These are phyloP conservation scores for Solanum lycopersicoides DNA, from an alignment of 257 asterid species.

Conservation along the genomic window DNA sequence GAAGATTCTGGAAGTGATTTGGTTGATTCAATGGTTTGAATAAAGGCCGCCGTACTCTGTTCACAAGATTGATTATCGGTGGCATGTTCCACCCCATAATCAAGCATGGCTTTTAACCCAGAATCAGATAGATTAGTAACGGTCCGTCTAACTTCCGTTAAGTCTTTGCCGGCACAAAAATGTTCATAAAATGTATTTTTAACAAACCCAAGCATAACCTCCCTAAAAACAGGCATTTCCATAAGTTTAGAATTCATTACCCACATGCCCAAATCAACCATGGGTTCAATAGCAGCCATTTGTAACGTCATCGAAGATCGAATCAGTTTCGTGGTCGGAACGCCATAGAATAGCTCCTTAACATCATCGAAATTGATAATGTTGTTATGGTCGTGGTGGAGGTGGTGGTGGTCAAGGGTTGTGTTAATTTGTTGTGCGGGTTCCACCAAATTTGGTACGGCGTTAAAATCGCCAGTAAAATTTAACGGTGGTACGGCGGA, in stretches of 20 bases:
- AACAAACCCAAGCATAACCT: constrained; percentile 17
- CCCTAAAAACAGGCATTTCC: constrained; percentile 23
- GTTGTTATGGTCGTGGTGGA: not conserved
- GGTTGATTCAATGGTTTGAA: constrained; percentile 40
- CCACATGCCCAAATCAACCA: constrained; percentile 46
- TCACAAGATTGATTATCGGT: constrained; percentile 46
- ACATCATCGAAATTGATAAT: constrained; percentile 17
- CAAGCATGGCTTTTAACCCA: constrained; percentile 69
- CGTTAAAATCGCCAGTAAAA: not conserved
- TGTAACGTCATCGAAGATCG: constrained; percentile 37
- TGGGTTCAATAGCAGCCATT: constrained; percentile 27
- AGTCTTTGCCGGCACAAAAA: constrained; percentile 63
- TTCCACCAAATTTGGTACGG: not conserved
- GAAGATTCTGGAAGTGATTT: constrained; percentile 19
- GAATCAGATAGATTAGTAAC: constrained; percentile 24
- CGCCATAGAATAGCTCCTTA: constrained; percentile 30
- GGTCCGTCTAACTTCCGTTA: constrained; percentile 34
- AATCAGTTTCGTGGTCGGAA: constrained; percentile 37
- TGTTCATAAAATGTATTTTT: constrained; percentile 49
- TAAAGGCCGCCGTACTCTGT: constrained; percentile 27
- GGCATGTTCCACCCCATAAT: constrained; percentile 81
- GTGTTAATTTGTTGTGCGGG: not conserved
- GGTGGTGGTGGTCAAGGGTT: not conserved
- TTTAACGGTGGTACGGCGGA: constrained; percentile 13
- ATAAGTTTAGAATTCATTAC: constrained; percentile 39